These are phyloP conservation scores for Cyberlindnera amylophila DNA, from an alignment of 805 yeast genomes.

Conservation along the genomic window DNA sequence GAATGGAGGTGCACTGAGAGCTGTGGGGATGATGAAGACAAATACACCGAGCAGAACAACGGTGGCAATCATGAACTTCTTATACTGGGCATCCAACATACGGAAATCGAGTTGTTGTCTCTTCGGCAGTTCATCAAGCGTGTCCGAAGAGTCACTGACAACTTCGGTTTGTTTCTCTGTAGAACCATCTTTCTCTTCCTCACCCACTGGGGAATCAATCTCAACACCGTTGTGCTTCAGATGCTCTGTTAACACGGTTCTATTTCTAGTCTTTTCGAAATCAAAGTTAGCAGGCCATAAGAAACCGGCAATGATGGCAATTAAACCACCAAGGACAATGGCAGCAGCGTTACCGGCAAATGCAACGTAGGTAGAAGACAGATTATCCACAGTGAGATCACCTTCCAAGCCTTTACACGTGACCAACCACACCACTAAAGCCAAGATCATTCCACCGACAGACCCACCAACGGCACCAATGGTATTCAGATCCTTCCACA, in stretches of 20 bases:
- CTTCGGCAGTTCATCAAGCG: constrained; percentile 24
- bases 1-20: constrained; percentile 33
- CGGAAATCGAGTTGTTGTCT: constrained; percentile 26
- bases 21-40: constrained; percentile 33
- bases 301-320: constrained; percentile 30
- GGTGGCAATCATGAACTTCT: constrained; percentile 28
- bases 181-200: neutral
- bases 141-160: constrained; percentile 3
- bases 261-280: constrained; percentile 31
- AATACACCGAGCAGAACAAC: constrained; percentile 24
- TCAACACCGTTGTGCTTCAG: constrained; percentile 2
- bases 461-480: constrained; percentile 38
- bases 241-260: constrained; percentile 27
- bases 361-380: constrained; percentile 38
- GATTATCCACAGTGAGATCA: constrained; percentile 32
- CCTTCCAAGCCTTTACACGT: constrained; percentile 35
- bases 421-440: constrained; percentile 37
- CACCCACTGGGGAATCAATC: neutral
- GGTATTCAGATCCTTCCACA: constrained; percentile 36
- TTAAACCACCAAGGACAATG: constrained; percentile 34
- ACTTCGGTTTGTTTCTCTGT: neutral
- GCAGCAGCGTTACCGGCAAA: constrained; percentile 35
- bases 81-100: constrained; percentile 30
- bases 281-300: constrained; percentile 40
- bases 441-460: constrained; percentile 34